Percentiles rank a stretch among this genome's conserved stretches.
Conservation (phyloP, 176 grass and related monocot genomes). For the Stipa capillata region DNA sequence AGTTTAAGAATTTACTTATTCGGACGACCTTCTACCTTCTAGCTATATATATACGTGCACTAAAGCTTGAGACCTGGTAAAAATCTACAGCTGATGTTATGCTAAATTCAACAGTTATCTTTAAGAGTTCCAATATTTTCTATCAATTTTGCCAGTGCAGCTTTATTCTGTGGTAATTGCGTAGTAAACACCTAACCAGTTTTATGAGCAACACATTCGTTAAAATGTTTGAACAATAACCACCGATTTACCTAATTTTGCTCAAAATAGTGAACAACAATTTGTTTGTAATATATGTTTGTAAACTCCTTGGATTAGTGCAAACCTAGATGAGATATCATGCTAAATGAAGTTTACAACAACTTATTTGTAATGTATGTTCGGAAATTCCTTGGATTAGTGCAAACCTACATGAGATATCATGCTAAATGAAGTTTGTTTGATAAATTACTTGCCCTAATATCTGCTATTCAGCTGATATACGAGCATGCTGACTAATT, state of each 20-base stretch:
- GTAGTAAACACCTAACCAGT: background rate
- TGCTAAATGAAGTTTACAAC: background rate
- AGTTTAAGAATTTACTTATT: background rate
- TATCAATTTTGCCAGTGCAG: background rate
- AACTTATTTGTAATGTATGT: no score
- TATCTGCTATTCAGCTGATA: conserved; percentile 12
- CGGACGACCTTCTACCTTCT: background rate
- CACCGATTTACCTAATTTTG: no score
- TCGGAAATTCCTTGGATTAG: no score
- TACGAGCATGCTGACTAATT: conserved; percentile 1
- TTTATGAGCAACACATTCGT: background rate
- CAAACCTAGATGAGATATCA: background rate
- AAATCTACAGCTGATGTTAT: background rate
- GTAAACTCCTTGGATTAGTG: background rate
- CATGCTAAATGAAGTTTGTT: no score
- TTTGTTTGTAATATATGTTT: background rate
- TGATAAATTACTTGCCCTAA: background rate
- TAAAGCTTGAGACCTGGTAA: background rate
- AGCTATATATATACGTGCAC: background rate
- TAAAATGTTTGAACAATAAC: background rate
- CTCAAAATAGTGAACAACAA: no score
- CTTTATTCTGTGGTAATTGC: background rate
- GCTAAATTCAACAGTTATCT: background rate
- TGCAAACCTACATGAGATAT: no score
- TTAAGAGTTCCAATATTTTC: no score